Conservation (phyloP, 2,329 filamentous ascomycete genomes). For the Trichophyton schoenleinii region DNA sequence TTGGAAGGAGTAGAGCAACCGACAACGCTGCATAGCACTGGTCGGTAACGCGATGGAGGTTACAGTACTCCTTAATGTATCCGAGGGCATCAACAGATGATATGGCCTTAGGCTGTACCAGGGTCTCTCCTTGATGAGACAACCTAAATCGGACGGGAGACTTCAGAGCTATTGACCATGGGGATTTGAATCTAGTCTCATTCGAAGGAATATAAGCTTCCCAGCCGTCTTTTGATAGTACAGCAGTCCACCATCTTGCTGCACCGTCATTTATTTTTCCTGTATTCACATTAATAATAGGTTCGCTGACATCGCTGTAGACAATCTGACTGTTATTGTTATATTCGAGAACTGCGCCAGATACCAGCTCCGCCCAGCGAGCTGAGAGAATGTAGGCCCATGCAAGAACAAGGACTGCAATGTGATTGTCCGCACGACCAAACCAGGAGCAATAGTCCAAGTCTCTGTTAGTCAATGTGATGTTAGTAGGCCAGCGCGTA, state of each 20-base stretch:
- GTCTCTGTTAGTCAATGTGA: neutral
- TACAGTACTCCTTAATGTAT: constrained; percentile 17
- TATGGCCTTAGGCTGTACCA: neutral
- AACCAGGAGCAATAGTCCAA: constrained; percentile 9
- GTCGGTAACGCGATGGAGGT: constrained; percentile 13
- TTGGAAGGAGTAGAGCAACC: constrained; percentile 16
- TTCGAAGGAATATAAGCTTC: constrained; percentile 6
- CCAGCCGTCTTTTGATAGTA: constrained; percentile 14
- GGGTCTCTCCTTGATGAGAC: neutral
- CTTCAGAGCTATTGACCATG: constrained; percentile 7
- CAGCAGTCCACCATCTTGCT: constrained; percentile 13
- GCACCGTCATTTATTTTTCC: constrained; percentile 5
- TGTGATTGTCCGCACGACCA: constrained; percentile 6
- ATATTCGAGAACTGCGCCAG: constrained; percentile 3
- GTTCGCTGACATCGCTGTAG: neutral
- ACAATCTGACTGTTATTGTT: neutral
- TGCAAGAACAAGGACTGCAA: constrained; percentile 10
- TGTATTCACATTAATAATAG: constrained; percentile 4
- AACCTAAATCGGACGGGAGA: neutral
- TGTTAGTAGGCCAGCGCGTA: neutral
- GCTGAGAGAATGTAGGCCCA: constrained; percentile 12
- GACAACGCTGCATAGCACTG: constrained; percentile 18
- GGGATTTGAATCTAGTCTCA: constrained; percentile 3
- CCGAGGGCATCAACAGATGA: constrained; percentile 13
- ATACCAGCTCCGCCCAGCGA: constrained; percentile 9